Conservation (phyloP, 495 filamentous ascomycete species). For the Hyphodiscus hymeniophilus region DNA sequence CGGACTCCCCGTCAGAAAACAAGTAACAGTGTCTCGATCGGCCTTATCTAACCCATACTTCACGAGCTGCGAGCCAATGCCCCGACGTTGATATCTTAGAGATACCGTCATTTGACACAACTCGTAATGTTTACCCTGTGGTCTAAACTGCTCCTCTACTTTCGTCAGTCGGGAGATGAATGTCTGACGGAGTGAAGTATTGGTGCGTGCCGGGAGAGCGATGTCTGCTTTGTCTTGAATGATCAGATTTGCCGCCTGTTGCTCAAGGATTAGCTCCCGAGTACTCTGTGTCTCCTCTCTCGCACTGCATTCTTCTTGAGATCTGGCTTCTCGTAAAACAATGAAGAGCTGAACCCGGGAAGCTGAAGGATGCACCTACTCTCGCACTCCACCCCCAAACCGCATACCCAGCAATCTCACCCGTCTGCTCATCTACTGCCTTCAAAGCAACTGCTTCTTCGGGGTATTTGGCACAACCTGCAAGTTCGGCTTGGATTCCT, state of each 20-base stretch:
- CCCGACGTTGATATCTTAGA: neutral
- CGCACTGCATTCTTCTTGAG: too few species aligned
- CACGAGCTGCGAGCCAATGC: neutral
- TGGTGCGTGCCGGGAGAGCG: neutral
- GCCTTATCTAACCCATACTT: neutral
- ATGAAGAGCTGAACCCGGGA: too few species aligned
- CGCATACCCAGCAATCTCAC: conserved; percentile 2
- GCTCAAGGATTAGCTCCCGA: neutral
- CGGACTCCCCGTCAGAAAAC: neutral
- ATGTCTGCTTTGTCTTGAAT: neutral
- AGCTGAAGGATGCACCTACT: neutral
- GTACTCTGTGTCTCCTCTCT: neutral
- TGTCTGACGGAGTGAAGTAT: neutral
- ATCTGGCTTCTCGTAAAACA: too few species aligned
- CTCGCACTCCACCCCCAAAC: neutral
- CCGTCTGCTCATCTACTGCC: neutral
- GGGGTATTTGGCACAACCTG: neutral
- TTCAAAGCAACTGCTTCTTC: conserved; percentile 1
- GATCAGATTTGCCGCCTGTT: neutral
- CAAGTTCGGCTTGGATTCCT: too few species aligned
- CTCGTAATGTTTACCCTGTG: neutral
- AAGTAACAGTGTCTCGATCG: neutral
- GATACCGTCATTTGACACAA: neutral
- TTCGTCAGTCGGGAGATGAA: neutral
- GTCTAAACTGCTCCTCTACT: neutral